Evolutionary conservation across 2,329 filamentous ascomycete genomes (phyloP).

Genomic region (Domatiomyces globalis): DNA sequence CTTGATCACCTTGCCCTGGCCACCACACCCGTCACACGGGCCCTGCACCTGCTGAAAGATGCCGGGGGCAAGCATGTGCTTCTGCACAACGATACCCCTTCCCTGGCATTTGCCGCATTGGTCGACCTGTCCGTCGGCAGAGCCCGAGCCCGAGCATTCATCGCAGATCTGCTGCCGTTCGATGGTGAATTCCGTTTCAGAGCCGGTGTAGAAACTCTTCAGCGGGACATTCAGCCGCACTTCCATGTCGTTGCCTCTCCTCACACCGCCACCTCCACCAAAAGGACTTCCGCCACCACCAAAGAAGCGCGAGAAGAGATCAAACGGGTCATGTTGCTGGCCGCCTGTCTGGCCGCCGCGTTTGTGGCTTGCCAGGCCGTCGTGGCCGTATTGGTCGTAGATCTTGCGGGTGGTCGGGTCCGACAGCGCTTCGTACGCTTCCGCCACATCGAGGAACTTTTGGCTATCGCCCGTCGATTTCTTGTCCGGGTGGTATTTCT

Average conservation of each 20-base stretch:
- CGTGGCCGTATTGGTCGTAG: conserved; percentile 89
- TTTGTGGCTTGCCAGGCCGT: conserved; percentile 71
- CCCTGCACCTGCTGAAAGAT: conserved; percentile 97
- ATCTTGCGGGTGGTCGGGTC: conserved; percentile 67
- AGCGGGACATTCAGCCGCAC: conserved; percentile 66
- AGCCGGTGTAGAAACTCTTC: conserved; percentile 83
- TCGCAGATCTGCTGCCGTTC: conserved; percentile 95
- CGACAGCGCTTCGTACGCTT: conserved; percentile 86
- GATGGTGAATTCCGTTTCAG: conserved; percentile 71
- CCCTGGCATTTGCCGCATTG: conserved; percentile 65
- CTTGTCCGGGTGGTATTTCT: conserved; percentile 96
- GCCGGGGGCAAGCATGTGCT: conserved; percentile 88
- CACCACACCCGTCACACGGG: conserved; percentile 74
- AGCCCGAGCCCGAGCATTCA: conserved; percentile 73
- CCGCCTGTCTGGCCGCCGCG: conserved; percentile 51
- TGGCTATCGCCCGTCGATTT: conserved; percentile 80
- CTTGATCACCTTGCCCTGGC: conserved; percentile 75
- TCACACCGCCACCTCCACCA: conserved; percentile 46
- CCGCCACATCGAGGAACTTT: conserved; percentile 86
- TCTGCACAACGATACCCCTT: conserved; percentile 69
- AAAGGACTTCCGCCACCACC: conserved; percentile 62
- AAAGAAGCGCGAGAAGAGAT: conserved; percentile 93
- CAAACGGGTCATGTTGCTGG: conserved; percentile 68
- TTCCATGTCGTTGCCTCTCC: conserved; percentile 73
- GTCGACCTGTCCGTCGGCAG: conserved; percentile 68